A percentile compares a stretch with the other conserved stretches of the same genome.
These are phyloP conservation scores for Capillidium rhysosporum DNA, from an alignment of 371 early-diverging fungal species.

Conservation along the genomic window DNA sequence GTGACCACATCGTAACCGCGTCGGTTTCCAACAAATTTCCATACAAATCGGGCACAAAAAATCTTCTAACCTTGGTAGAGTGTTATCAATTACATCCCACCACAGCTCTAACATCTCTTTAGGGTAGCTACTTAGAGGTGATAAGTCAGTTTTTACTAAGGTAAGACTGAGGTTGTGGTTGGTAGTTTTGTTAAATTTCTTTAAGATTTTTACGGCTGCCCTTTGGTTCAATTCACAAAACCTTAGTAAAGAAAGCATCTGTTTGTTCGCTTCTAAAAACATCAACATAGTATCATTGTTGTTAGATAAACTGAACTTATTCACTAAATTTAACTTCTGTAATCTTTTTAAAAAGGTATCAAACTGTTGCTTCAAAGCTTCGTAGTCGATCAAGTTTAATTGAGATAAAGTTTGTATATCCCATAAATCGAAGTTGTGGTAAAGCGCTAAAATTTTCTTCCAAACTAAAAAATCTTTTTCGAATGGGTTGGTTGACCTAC, in stretches of 20 bases:
- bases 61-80: constrained; percentile 59
- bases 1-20: constrained; percentile 46
- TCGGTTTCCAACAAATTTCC: constrained; percentile 47
- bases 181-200: constrained; percentile 70
- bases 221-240: constrained; percentile 53
- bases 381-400: not conserved
- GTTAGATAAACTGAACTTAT: not conserved
- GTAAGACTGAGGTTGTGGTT: constrained; percentile 15
- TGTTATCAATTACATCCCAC: constrained; percentile 17
- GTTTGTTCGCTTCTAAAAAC: constrained; percentile 25
- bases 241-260: constrained; percentile 40
- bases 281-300: not conserved
- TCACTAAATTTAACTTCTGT: not conserved
- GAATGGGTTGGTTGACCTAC: not conserved
- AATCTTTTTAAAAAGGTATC: not conserved
- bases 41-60: constrained; percentile 36
- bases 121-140: constrained; percentile 14
- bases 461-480: constrained; percentile 1
- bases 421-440: not conserved
- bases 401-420: not conserved
- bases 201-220: constrained; percentile 58
- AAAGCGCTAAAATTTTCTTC: constrained; percentile 1
- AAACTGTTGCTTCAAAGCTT: not conserved
- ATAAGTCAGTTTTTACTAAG: not conserved
- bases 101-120: constrained; percentile 14